A percentile compares a stretch with the other conserved stretches of the same genome.
These are phyloP conservation scores for Jacaranda mimosifolia DNA, from an alignment of 257 asterid species.

Conservation along the genomic window DNA sequence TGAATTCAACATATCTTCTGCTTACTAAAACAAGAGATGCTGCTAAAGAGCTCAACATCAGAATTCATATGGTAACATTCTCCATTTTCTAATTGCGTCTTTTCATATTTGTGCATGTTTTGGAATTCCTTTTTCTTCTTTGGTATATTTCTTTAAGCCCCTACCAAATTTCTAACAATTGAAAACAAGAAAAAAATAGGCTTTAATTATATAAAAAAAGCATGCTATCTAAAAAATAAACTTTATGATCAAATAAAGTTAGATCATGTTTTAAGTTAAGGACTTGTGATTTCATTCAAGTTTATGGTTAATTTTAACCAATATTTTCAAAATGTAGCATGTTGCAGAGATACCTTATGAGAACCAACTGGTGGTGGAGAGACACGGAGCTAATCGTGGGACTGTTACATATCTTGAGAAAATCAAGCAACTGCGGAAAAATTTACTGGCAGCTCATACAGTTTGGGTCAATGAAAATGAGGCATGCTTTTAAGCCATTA, in stretches of 20 bases:
- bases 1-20: slow-evolving; percentile 75
- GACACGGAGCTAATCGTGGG: slow-evolving; percentile 72
- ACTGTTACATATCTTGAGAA: slow-evolving; percentile 76
- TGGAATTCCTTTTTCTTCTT: neutral
- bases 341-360: slow-evolving; percentile 87
- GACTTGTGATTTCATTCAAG: slow-evolving; percentile 6
- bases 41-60: slow-evolving; percentile 74
- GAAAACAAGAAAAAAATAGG: neutral
- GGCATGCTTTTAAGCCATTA: slow-evolving; percentile 41
- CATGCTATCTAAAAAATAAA: neutral
- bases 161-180: neutral
- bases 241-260: neutral
- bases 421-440: slow-evolving; percentile 60
- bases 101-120: neutral
- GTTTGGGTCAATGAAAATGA: slow-evolving; percentile 80
- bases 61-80: slow-evolving; percentile 78
- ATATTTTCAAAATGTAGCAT: slow-evolving; percentile 52
- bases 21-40: slow-evolving; percentile 72
- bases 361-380: slow-evolving; percentile 68
- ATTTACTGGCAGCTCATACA: slow-evolving; percentile 83
- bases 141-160: neutral
- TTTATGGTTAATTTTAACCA: neutral
- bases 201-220: neutral
- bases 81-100: neutral
- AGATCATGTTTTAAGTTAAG: neutral